These are phyloP conservation scores for Cladophialophora psammophila DNA, from an alignment of 2,329 filamentous ascomycete species.

Conservation along the genomic window DNA sequence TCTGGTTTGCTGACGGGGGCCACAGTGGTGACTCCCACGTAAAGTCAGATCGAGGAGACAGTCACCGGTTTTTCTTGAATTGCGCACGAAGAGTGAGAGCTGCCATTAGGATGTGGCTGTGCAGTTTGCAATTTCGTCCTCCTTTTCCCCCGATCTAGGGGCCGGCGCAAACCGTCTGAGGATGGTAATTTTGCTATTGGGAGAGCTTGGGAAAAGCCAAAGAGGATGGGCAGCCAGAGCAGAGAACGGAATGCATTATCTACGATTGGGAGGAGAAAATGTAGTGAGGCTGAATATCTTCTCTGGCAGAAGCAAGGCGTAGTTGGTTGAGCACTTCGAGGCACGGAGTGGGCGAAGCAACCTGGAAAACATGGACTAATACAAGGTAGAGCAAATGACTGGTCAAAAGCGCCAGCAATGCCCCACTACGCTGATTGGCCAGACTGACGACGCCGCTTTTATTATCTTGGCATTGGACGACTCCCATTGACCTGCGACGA, in stretches of 20 bases:
- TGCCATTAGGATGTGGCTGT: conserved; percentile 21
- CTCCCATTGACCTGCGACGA: not conserved
- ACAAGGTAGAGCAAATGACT: conserved; percentile 3
- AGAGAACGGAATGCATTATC: not conserved
- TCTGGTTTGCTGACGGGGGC: not conserved
- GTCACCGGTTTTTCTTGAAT: not conserved
- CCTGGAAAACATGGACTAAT: not conserved
- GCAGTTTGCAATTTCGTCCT: conserved; percentile 12
- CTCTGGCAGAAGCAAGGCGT: conserved; percentile 29
- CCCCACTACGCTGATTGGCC: conserved; percentile 26
- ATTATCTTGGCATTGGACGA: not conserved
- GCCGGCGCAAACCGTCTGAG: not conserved
- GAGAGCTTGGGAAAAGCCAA: not conserved
- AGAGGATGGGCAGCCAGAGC: not conserved
- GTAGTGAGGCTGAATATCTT: conserved; percentile 25
- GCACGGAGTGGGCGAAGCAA: not conserved
- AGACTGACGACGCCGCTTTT: not conserved
- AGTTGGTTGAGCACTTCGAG: conserved; percentile 5
- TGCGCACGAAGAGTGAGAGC: not conserved
- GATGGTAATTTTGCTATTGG: not conserved
- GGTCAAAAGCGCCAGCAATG: conserved; percentile 17
- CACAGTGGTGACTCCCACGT: conserved; percentile 12
- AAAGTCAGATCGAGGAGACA: conserved; percentile 4
- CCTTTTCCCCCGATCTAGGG: not conserved
- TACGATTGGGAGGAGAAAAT: not conserved